Percentiles rank a stretch among this genome's conserved stretches.
Conservation (phyloP, 305 asterid genomes). For the Solanum aculeatissimum region DNA sequence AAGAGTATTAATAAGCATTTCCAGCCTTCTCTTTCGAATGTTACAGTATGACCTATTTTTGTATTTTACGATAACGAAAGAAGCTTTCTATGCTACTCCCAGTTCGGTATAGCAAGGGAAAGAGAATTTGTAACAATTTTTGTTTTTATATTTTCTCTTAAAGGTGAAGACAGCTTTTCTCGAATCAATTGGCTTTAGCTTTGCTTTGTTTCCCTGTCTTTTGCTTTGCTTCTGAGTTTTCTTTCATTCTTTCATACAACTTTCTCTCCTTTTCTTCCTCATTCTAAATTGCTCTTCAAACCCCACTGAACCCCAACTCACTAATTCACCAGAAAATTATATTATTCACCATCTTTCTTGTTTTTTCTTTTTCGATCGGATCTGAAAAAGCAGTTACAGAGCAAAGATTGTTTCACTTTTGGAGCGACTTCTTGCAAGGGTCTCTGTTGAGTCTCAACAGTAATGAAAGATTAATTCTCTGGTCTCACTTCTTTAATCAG, state of each 20-base stretch:
- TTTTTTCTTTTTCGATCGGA: constrained; percentile 32
- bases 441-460: constrained; percentile 5
- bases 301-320: background rate
- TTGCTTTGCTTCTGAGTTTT: constrained; percentile 9
- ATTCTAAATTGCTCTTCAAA: constrained; percentile 10
- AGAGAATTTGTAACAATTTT: background rate
- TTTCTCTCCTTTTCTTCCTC: constrained; percentile 6
- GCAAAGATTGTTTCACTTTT: constrained; percentile 25
- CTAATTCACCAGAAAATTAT: background rate
- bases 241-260: background rate
- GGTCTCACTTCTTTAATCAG: constrained; percentile 35
- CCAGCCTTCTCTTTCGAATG: background rate
- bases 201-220: constrained; percentile 1
- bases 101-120: constrained; percentile 2
- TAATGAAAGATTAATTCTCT: constrained; percentile 41
- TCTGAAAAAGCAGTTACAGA: constrained; percentile 29
- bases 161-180: constrained; percentile 3
- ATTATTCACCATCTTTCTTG: background rate
- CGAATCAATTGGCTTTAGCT: background rate
- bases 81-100: background rate
- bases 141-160: background rate
- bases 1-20: background rate
- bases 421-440: constrained; percentile 11
- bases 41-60: background rate
- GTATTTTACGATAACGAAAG: background rate